Percentiles rank a stretch among this genome's conserved stretches.
Conservation (phyloP, 768 basidiomycete genomes). For the Auricularia cornea region DNA sequence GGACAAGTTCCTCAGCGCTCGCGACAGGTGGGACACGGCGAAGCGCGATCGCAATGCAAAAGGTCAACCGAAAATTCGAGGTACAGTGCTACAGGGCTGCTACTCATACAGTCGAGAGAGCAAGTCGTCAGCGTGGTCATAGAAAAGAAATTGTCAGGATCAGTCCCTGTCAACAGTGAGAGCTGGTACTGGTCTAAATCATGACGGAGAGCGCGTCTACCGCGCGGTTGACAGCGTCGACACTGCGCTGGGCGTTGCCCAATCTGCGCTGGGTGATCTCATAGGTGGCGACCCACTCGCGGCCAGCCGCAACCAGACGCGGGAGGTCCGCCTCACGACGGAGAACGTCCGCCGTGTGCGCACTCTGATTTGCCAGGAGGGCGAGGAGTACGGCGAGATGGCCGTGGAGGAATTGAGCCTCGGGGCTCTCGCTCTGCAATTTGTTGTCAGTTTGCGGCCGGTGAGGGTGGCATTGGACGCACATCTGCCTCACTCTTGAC, state of each 20-base stretch:
- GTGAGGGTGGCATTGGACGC: too few relatives aligned
- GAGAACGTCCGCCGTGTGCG: not conserved
- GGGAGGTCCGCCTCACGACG: not conserved
- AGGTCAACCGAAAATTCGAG: too few relatives aligned
- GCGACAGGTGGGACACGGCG: too few relatives aligned
- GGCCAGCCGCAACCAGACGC: not conserved
- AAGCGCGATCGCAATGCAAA: too few relatives aligned
- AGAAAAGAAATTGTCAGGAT: too few relatives aligned
- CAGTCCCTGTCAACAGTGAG: too few relatives aligned
- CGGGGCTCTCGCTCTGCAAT: constrained; percentile 4
- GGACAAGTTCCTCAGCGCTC: too few relatives aligned
- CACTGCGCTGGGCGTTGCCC: not conserved
- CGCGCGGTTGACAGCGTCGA: not conserved
- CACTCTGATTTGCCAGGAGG: constrained; percentile 30
- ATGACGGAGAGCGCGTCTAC: not conserved
- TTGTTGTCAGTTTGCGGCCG: not conserved
- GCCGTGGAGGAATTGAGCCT: constrained; percentile 39
- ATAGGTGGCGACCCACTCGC: not conserved
- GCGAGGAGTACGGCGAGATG: constrained; percentile 72
- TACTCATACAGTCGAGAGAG: too few relatives aligned
- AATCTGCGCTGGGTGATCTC: not conserved
- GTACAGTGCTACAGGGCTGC: too few relatives aligned
- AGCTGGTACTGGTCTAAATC: too few relatives aligned
- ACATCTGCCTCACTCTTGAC: constrained; percentile 21
- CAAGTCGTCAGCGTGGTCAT: too few relatives aligned